These are phyloP conservation scores for Auriculariales sp. DNA, from an alignment of 768 basidiomycete genomes.

Conservation along the genomic window DNA sequence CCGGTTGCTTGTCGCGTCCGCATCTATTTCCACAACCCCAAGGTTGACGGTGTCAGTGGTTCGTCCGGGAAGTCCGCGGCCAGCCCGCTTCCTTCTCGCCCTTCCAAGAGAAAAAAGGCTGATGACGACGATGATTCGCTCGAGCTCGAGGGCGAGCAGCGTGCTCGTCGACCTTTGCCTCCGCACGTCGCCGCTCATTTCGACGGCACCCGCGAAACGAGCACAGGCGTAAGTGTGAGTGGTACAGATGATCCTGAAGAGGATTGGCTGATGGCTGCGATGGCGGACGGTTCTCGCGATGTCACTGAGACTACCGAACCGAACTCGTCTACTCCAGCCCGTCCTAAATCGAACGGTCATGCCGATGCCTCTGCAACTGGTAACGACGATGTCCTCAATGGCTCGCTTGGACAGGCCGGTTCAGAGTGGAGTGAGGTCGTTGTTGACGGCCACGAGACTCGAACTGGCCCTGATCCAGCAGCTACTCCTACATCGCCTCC, in stretches of 20 bases:
- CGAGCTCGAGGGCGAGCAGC: conserved; percentile 20
- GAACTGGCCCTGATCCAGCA: no score
- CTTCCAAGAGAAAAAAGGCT: conserved; percentile 79
- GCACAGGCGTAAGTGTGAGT: conserved; percentile 8
- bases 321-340: no score
- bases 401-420: no score
- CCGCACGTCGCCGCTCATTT: neutral
- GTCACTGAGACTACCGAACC: conserved; percentile 34
- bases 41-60: conserved; percentile 37
- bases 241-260: conserved; percentile 47
- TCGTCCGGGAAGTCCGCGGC: conserved; percentile 22
- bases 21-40: conserved; percentile 82
- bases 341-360: conserved; percentile 18
- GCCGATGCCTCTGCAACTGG: conserved; percentile 39
- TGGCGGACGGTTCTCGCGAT: conserved; percentile 55
- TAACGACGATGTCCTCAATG: conserved; percentile 16
- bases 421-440: no score
- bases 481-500: no score
- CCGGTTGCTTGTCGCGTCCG: conserved; percentile 48
- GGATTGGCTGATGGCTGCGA: conserved; percentile 85
- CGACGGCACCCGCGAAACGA: neutral
- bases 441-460: no score
- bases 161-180: neutral
- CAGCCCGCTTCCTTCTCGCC: conserved; percentile 43
- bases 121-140: conserved; percentile 66